Percentiles rank a stretch among this genome's conserved stretches.
phyloP scores from a whole-genome alignment of 208 protist species.

The Leishmania arabica region DNA sequence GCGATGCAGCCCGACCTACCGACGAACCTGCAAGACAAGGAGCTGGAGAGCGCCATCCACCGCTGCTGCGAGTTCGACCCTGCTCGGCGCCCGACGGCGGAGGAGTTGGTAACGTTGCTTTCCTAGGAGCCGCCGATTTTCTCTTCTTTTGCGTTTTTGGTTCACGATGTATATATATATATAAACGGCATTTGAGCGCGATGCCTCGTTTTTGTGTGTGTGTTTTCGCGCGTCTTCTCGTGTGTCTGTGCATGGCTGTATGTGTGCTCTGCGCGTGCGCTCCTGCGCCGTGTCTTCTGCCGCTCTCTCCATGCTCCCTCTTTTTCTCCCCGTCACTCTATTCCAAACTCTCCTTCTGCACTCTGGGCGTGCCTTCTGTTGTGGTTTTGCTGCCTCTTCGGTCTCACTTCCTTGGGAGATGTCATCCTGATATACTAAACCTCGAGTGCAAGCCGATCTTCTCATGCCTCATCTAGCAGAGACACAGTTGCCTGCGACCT shows the following conservation, averaged over 20 bases:
- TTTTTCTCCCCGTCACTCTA: background rate
- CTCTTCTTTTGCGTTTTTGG: background rate
- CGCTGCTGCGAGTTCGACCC: conserved; percentile 51
- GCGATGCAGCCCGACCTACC: conserved; percentile 53
- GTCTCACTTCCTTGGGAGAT: background rate
- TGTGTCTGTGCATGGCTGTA: background rate
- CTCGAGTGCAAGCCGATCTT: background rate
- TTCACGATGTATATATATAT: background rate
- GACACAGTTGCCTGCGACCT: background rate
- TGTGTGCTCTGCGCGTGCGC: background rate
- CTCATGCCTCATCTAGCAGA: background rate
- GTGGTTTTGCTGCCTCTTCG: background rate
- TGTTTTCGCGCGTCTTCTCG: background rate
- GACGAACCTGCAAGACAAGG: conserved; percentile 34
- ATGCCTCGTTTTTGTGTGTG: background rate
- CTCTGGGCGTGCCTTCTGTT: background rate
- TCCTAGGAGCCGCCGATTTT: conserved; percentile 19
- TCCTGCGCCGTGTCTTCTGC: background rate
- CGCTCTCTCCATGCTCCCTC: background rate
- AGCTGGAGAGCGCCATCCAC: conserved; percentile 44
- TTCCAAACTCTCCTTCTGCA: background rate
- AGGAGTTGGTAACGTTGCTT: conserved; percentile 48
- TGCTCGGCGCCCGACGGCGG: conserved; percentile 41
- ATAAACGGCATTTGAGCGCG: background rate
- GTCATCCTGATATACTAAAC: background rate